Evolutionary conservation across 2,329 filamentous ascomycete genomes (phyloP).

Genomic region (Monosporascus sp.): DNA sequence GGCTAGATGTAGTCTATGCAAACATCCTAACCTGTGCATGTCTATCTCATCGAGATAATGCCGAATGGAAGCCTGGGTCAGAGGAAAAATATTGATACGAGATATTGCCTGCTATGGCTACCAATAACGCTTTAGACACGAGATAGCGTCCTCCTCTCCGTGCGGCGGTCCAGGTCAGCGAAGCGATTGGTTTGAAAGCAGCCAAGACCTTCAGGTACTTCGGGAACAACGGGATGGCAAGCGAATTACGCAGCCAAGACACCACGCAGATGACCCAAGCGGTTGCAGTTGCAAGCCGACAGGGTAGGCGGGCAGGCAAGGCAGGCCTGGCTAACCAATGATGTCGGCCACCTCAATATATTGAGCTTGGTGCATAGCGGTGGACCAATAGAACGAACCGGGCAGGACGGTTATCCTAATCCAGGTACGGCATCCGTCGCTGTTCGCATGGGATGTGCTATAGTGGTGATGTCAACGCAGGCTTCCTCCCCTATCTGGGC

Average conservation of each 20-base stretch:
- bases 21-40: conserved; percentile 1
- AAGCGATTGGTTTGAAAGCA: conserved; percentile 17
- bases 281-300: neutral
- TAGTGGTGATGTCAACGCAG: no score
- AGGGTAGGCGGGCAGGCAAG: neutral
- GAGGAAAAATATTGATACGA: conserved; percentile 8
- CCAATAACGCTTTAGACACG: neutral
- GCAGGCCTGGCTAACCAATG: neutral
- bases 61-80: conserved; percentile 8
- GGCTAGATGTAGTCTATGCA: conserved; percentile 14
- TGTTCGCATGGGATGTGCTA: neutral
- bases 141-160: conserved; percentile 8
- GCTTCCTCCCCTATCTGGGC: no score
- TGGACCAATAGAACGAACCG: neutral
- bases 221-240: conserved; percentile 17
- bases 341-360: neutral
- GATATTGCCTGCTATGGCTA: conserved; percentile 5
- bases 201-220: conserved; percentile 25
- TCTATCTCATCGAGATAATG: conserved; percentile 7
- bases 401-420: neutral
- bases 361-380: neutral
- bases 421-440: neutral
- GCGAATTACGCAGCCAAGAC: neutral
- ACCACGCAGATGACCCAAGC: neutral
- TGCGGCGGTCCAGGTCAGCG: conserved; percentile 1